Evolutionary conservation across 805 yeast species (phyloP).

Genomic region (Lachancea waltii): DNA sequence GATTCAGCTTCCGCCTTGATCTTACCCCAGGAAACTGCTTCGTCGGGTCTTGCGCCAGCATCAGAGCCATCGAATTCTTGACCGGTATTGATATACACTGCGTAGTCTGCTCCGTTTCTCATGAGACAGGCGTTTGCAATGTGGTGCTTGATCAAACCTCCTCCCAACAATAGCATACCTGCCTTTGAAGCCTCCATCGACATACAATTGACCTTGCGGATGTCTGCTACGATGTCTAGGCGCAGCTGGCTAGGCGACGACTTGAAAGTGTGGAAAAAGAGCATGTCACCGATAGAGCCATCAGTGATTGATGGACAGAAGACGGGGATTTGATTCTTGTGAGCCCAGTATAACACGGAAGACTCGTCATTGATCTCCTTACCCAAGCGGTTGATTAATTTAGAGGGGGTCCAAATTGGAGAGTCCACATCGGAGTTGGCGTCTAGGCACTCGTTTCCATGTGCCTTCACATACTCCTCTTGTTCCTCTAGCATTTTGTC

Average conservation of each 20-base stretch:
- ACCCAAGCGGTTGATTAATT: slow-evolving; percentile 86
- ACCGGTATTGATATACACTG: slow-evolving; percentile 95
- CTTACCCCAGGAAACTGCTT: slow-evolving; percentile 98
- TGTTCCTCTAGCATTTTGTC: slow-evolving; percentile 87
- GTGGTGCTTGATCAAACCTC: slow-evolving; percentile 94
- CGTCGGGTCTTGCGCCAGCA: slow-evolving; percentile 99
- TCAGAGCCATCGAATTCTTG: slow-evolving; percentile 99
- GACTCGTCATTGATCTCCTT: slow-evolving; percentile 91
- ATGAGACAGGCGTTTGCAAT: slow-evolving; percentile 95
- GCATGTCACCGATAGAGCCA: slow-evolving; percentile 98
- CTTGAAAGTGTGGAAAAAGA: slow-evolving; percentile 96
- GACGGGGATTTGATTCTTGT: slow-evolving; percentile 90
- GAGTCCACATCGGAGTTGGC: slow-evolving; percentile 41
- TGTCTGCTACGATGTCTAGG: slow-evolving; percentile 90
- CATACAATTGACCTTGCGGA: slow-evolving; percentile 83
- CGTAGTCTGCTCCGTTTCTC: slow-evolving; percentile 99
- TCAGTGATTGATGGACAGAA: slow-evolving; percentile 98
- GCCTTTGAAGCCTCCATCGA: slow-evolving; percentile 93
- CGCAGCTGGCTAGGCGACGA: slow-evolving; percentile 85
- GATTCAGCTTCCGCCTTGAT: slow-evolving; percentile 89
- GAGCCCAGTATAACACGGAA: slow-evolving; percentile 96
- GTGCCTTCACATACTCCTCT: slow-evolving; percentile 51
- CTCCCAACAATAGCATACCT: slow-evolving; percentile 94
- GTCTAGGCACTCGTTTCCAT: slow-evolving; percentile 51
- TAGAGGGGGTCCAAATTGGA: slow-evolving; percentile 88